These are phyloP conservation scores for Immersiella caudata DNA, from an alignment of 495 filamentous ascomycete species.

Conservation along the genomic window DNA sequence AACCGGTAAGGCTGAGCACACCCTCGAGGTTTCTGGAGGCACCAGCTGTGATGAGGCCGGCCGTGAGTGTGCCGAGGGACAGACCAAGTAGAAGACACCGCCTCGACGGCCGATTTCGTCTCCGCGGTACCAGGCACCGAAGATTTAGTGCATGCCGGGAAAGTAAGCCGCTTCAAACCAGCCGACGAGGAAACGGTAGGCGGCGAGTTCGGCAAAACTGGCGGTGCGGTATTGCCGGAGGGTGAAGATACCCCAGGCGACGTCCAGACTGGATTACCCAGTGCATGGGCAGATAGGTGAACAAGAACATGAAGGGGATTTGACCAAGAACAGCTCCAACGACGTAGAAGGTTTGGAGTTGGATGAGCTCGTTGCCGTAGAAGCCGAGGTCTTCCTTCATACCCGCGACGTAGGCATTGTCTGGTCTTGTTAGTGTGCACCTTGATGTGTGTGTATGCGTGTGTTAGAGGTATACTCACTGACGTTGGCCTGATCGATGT, in stretches of 20 bases:
- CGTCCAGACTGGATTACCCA: conserved; percentile 46
- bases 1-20: conserved; percentile 51
- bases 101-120: conserved; percentile 47
- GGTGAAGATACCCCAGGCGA: conserved; percentile 53
- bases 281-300: conserved; percentile 53
- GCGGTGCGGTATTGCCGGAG: conserved; percentile 47
- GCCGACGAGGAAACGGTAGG: conserved; percentile 37
- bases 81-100: conserved; percentile 53
- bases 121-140: conserved; percentile 35
- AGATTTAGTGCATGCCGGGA: conserved; percentile 33
- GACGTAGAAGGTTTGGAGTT: conserved; percentile 53
- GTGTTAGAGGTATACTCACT: conserved; percentile 13
- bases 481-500: conserved; percentile 46
- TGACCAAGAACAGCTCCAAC: conserved; percentile 56
- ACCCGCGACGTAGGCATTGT: conserved; percentile 46
- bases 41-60: conserved; percentile 55
- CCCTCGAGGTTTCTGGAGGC: conserved; percentile 49
- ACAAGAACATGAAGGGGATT: conserved; percentile 54
- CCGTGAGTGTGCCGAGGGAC: conserved; percentile 52
- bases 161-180: conserved; percentile 35
- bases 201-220: conserved; percentile 29
- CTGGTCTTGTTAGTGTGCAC: conserved; percentile 12
- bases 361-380: conserved; percentile 52
- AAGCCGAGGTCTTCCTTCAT: conserved; percentile 45
- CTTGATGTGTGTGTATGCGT: background rate